phyloP scores from a whole-genome alignment of 2,329 filamentous ascomycete genomes.

The Lasiodiplodia gonubiensis region DNA sequence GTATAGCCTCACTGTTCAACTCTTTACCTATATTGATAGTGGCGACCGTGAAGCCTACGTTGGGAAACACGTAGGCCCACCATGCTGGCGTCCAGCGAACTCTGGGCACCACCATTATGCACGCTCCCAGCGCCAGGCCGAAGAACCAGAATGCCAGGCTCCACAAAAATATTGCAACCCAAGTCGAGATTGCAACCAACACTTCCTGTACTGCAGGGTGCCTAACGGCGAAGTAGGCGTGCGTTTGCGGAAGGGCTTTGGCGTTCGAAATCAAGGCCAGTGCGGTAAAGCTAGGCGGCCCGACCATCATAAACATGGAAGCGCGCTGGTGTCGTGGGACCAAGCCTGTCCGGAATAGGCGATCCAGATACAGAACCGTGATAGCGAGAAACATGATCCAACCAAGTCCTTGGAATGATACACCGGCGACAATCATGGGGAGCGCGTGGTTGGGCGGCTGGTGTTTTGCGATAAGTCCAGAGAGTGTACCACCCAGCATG shows the following conservation, averaged over 20 bases:
- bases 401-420: constrained; percentile 73
- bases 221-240: constrained; percentile 33
- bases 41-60: constrained; percentile 50
- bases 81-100: constrained; percentile 66
- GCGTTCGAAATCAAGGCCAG: constrained; percentile 73
- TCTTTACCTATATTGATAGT: constrained; percentile 48
- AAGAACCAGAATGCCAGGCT: constrained; percentile 66
- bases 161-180: constrained; percentile 66
- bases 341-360: constrained; percentile 70
- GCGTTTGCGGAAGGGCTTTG: constrained; percentile 57
- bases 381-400: constrained; percentile 71
- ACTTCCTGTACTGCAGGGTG: constrained; percentile 47
- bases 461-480: constrained; percentile 65
- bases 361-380: constrained; percentile 73
- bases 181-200: constrained; percentile 55
- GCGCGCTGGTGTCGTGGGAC: constrained; percentile 68
- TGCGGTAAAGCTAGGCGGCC: constrained; percentile 73
- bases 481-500: constrained; percentile 75
- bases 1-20: constrained; percentile 43
- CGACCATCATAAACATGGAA: constrained; percentile 76
- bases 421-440: constrained; percentile 69
- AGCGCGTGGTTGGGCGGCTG: constrained; percentile 64
- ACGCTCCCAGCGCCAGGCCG: constrained; percentile 46
- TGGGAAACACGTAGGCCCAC: constrained; percentile 63
- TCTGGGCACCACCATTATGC: constrained; percentile 37